Conservation (phyloP, 2,329 filamentous ascomycete species). For the Diaporthe helianthi region DNA sequence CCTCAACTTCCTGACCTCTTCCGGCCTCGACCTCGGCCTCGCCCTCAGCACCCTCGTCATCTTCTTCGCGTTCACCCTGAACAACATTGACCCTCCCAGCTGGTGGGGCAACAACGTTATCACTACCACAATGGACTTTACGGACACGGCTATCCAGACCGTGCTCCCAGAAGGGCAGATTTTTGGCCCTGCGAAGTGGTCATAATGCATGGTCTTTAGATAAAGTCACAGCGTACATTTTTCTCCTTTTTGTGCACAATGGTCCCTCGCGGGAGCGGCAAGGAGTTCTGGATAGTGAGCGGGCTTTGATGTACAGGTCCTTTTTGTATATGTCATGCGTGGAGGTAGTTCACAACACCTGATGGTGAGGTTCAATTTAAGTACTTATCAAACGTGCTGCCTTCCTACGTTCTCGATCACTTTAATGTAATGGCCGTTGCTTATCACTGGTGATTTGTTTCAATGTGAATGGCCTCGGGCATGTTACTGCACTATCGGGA, state of each 20-base stretch:
- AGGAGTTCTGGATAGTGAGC: neutral
- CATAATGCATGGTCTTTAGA: slow-evolving; percentile 39
- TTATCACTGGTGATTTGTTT: no score
- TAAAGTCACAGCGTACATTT: neutral
- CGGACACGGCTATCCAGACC: slow-evolving; percentile 64
- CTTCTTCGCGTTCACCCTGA: slow-evolving; percentile 73
- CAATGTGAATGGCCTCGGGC: no score
- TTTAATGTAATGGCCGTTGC: no score
- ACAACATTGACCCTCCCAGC: slow-evolving; percentile 64
- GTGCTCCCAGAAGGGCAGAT: slow-evolving; percentile 59
- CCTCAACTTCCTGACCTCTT: slow-evolving; percentile 76
- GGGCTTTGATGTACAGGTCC: neutral
- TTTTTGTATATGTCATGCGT: neutral
- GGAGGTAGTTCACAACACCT: neutral
- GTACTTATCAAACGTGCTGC: neutral
- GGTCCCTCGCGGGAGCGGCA: neutral
- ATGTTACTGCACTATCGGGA: neutral
- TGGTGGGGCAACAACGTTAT: slow-evolving; percentile 76
- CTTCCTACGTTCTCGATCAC: neutral
- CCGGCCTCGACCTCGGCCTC: slow-evolving; percentile 72
- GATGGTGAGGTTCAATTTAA: neutral
- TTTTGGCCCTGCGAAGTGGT: slow-evolving; percentile 67
- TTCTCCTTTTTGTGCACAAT: neutral
- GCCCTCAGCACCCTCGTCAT: slow-evolving; percentile 72
- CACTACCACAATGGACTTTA: slow-evolving; percentile 65